Evolutionary conservation across 2,329 filamentous ascomycete species (phyloP).

Genomic region (Didymella segeticola): DNA sequence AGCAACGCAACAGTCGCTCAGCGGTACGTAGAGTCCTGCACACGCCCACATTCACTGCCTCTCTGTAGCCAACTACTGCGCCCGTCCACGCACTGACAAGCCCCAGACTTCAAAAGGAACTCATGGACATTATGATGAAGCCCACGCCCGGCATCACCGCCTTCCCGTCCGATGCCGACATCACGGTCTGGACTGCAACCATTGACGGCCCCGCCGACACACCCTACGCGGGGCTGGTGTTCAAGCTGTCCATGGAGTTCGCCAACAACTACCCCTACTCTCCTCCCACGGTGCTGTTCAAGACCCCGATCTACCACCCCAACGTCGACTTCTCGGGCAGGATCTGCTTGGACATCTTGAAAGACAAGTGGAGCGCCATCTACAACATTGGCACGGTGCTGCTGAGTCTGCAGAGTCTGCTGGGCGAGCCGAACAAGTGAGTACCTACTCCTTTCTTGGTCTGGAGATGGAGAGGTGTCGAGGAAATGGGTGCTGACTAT

Average conservation of each 20-base stretch:
- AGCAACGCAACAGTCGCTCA: slow-evolving; percentile 56
- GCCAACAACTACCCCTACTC: slow-evolving; percentile 92
- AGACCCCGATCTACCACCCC: slow-evolving; percentile 98
- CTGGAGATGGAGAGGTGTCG: background rate
- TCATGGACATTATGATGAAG: slow-evolving; percentile 98
- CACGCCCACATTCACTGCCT: slow-evolving; percentile 46
- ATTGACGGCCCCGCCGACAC: slow-evolving; percentile 91
- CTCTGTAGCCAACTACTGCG: background rate
- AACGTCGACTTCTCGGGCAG: slow-evolving; percentile 97
- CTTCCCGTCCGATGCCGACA: slow-evolving; percentile 91
- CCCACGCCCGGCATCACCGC: slow-evolving; percentile 92
- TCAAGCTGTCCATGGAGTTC: slow-evolving; percentile 93
- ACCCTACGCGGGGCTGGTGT: slow-evolving; percentile 83
- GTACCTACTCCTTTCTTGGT: slow-evolving; percentile 39
- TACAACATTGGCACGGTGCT: slow-evolving; percentile 96
- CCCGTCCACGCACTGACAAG: slow-evolving; percentile 16
- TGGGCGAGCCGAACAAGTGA: slow-evolving; percentile 98
- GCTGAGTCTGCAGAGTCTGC: slow-evolving; percentile 89
- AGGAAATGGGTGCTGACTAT: slow-evolving; percentile 12
- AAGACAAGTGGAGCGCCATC: slow-evolving; percentile 98
- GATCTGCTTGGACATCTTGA: slow-evolving; percentile 97
- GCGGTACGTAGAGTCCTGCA: slow-evolving; percentile 45
- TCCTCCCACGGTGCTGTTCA: slow-evolving; percentile 91
- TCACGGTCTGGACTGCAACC: slow-evolving; percentile 85
- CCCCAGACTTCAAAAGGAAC: slow-evolving; percentile 86